Base-by-base conservation (phyloP, 1,284 basidiomycete genomes). In the Schizophyllum commune region DNA sequence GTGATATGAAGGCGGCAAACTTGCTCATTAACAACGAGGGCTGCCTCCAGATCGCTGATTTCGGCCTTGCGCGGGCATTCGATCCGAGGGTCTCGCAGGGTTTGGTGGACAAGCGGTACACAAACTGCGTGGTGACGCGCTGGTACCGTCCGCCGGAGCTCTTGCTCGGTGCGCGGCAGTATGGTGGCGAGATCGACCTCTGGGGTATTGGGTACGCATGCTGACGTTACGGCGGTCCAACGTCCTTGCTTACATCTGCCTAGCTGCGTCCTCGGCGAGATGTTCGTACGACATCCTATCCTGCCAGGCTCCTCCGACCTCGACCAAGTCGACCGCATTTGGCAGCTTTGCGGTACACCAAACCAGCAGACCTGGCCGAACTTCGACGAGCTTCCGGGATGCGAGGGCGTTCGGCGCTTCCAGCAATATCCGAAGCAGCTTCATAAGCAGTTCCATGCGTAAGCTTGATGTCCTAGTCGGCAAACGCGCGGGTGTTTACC, bases 1-100 rank as follows among this genome's bases (percentile, higher is more conserved):
- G 97, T 60, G 97, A 99, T 70, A 95, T 99, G 88, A 99, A 99
- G 74, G 93, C 96, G 5, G 96, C 97, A 32, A 99, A 99, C 71
- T 76, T 99, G 60, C 87, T 99, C 56, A 97, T 99, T 62, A 90
- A 88, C 61, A 96, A 97, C 70, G 76, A 80, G 2, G 95, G 95
- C 5, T 79, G 81, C 27, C 78, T 96, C 21, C 87, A 88, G 69
- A 96, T 99, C 66, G 97, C 96, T 11, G 96, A 99, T 74, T 98
- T 99, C 68, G 96, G 96, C 72, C 84, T 99, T 4, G 97, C 97
- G 0, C 84, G 97, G 15, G 82, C 89, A 8, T 87, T 82, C 65
- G 87, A 88, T 66, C 76, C 79, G 5, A 77, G 73, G 55, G 75
- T 81, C 56, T 77, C 78, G 33, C 70, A 76, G 21, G 72, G 78